phyloP scores from a whole-genome alignment of 2,329 filamentous ascomycete genomes.

The Phialophora expanda region DNA sequence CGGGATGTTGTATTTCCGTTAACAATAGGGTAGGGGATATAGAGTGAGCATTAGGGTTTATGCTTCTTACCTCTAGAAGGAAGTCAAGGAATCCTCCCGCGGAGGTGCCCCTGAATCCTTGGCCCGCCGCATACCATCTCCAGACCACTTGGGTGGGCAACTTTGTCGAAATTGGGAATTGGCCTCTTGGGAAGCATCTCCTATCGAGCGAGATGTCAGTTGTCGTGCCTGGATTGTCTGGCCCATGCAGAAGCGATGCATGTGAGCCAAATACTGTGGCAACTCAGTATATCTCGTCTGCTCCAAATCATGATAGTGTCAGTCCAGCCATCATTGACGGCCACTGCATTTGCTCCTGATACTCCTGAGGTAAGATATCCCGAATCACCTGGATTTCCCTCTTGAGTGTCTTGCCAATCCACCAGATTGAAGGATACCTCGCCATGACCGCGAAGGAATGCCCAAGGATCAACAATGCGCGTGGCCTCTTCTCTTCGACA shows the following conservation, averaged over 20 bases:
- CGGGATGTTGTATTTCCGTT: neutral
- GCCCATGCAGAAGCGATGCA: neutral
- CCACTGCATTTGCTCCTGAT: slow-evolving; percentile 7
- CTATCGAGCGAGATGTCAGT: neutral
- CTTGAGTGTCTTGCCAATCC: slow-evolving; percentile 5
- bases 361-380: neutral
- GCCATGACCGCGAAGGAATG: slow-evolving; percentile 41
- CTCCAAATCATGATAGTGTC: neutral
- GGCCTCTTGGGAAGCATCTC: neutral
- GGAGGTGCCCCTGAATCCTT: neutral
- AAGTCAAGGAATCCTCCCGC: neutral
- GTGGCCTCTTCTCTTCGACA: slow-evolving; percentile 40
- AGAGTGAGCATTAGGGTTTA: neutral
- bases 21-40: neutral
- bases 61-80: neutral
- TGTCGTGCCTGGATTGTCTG: neutral
- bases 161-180: neutral
- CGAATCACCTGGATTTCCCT: slow-evolving; percentile 3
- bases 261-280: neutral
- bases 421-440: neutral
- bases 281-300: neutral
- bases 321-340: slow-evolving; percentile 1
- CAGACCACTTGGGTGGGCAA: neutral
- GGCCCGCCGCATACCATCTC: neutral
- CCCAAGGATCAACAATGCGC: slow-evolving; percentile 44